Evolutionary conservation across 768 basidiomycete species (phyloP), one percentile per base, ranked within the genome.

Genomic region (Solioccasus polychromus): DNA sequence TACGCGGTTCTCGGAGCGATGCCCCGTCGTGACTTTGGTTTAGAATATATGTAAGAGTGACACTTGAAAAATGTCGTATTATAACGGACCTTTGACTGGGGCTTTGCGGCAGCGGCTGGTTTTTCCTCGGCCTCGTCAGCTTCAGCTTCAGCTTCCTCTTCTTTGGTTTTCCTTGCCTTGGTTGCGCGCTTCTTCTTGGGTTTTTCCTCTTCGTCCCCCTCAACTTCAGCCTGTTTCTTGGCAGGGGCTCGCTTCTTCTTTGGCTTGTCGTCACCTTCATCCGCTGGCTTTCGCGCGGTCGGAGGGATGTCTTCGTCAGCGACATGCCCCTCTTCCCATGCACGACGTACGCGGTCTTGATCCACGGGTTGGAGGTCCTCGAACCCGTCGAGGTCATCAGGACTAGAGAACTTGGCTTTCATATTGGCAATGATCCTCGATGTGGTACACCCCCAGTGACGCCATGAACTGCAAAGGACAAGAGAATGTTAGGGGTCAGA

Each of bases 361-460:
- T 94, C 91, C 34, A 79, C 85, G 1, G 72, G 68, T 0, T 58
- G 68, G 36, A 92, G 74, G 0, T 83, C 84, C 17, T 92, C 88
- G 63, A 76, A 95, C 17, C 93, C 93, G 60, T 97, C 93, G 29
- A 95, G 69, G 1, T 93, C 90, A 9, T 77, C 72, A 0, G 80
- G 71, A 5, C 72, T 71, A 2, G 73, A 70, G 50, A 86, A 76
- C 3, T 70, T 64, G 11, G 72, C 71, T 68, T 92, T 87, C 65
- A 88, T 72, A 60, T 92, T 93, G 18, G 59, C 60, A 25, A 95
- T 55, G 39, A 92, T 79, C 57, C 76, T 80, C 17, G 72, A 35
- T 0, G 91, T 92, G 7, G 78, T 75, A 60, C 92, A 94, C 17
- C 92, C 92, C 91, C 91, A 95, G 59, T 95, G 92, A 51, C 90